phyloP scores from a whole-genome alignment of 176 grass and related monocot genomes.

The Poa pratensis region DNA sequence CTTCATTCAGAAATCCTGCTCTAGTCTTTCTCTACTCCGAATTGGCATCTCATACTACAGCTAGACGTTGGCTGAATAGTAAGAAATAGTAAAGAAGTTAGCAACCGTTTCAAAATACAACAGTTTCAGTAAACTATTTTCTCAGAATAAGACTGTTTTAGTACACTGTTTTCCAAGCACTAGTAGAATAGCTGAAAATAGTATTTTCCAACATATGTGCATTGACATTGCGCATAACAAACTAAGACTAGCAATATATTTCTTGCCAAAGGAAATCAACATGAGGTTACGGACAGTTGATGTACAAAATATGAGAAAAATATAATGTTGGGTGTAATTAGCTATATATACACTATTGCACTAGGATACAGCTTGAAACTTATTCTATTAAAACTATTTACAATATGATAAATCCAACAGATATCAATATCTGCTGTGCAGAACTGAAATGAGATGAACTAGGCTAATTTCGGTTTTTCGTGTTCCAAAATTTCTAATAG shows the following conservation, averaged over 20 bases:
- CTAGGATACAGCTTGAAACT: not conserved
- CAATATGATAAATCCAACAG: not conserved
- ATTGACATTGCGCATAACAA: not conserved
- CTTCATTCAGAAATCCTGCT: not conserved
- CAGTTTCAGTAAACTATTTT: not conserved
- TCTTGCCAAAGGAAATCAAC: not conserved
- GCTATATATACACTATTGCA: not conserved
- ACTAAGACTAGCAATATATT: not conserved
- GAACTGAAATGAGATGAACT: not conserved
- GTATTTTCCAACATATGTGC: not conserved
- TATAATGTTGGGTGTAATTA: not conserved
- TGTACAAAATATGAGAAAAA: not conserved
- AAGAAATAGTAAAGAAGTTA: not conserved
- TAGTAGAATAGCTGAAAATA: not conserved
- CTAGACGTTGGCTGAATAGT: not conserved
- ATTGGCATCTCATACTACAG: not conserved
- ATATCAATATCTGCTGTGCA: not conserved
- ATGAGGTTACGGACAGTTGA: not conserved
- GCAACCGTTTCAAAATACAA: not conserved
- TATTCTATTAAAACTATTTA: not conserved
- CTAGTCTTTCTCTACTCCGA: not conserved
- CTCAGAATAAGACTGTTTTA: not conserved
- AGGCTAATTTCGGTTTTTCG: not conserved
- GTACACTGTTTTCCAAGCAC: not conserved
- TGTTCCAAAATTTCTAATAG: not conserved